Evolutionary conservation across 441 rosid species (phyloP), one percentile per base, ranked within the genome.

Genomic region (Erysimum cheiri): DNA sequence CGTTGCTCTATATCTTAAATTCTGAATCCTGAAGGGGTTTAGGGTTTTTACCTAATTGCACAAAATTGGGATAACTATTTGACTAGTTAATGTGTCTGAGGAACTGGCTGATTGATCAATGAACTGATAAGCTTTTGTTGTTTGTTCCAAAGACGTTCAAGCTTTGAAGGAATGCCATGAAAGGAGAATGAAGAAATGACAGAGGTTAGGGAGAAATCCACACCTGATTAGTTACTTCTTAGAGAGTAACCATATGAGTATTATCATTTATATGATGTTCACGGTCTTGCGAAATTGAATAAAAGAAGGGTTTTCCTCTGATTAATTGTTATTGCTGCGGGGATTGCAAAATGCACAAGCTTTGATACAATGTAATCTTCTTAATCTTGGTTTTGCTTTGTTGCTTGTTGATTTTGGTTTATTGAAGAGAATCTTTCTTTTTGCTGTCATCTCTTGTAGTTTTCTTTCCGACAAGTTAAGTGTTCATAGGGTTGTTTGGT

Each of bases 141-240:
- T 78, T 78, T 82, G 69, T 71, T 69, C 26, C 37, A 73, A 77
- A 91, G 97, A 91, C 74, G 95, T 91, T 75, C 93, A 82, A 80
- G 97, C 98, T 49, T 78, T 93, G 80, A 93, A 89, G 82, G 88
- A 79, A 32, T 93, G 98, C 81, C 85, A 84, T 57, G 91, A 87
- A 64, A 78, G 68, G 82, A 87, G 77, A 19, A 14, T 1, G 78
- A 88, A 83, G 75, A 82, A 77, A 63, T 13, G 74, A 66, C 58
- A 41, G 36, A 47, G 66, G 46, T 61, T 49, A 22, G 12, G 4
- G 43, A 48, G 24, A 37, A 71, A 53, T 47, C 10, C 17, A 52
- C 11, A 19, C 44, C 53, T 71, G 49, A 35, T 47, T 64, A 57
- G 24, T 54, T 36, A 29, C 53, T 35, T 28, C 39, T 35, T 72